phyloP scores from a whole-genome alignment of 2,329 filamentous ascomycete genomes.

The Helotiales sp. region DNA sequence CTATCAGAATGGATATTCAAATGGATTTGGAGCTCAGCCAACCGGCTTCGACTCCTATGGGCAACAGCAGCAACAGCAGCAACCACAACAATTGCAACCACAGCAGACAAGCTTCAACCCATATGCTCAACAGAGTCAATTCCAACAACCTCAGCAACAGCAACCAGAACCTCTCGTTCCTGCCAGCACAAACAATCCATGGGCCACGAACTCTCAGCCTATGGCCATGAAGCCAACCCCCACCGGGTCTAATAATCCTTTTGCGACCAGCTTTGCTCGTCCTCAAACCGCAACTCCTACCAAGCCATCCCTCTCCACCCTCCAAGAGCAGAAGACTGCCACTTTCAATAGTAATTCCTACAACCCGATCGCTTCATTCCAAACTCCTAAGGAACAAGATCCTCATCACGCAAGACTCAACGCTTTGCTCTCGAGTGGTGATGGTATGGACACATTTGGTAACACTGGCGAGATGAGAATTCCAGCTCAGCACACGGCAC shows the following conservation, averaged over 20 bases:
- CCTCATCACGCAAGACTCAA: conserved; percentile 81
- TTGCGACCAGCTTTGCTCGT: conserved; percentile 74
- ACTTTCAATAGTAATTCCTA: conserved; percentile 48
- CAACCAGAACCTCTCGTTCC: conserved; percentile 67
- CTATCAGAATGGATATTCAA: conserved; percentile 71
- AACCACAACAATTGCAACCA: conserved; percentile 59
- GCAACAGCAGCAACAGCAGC: conserved; percentile 51
- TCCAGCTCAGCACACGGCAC: conserved; percentile 93
- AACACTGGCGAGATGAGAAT: conserved; percentile 97
- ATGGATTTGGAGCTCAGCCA: conserved; percentile 71
- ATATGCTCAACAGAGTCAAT: conserved; percentile 52
- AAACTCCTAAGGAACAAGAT: conserved; percentile 58
- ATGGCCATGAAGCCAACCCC: conserved; percentile 78
- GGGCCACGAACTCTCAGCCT: conserved; percentile 70
- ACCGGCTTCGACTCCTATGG: conserved; percentile 74
- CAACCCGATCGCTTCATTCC: conserved; percentile 56
- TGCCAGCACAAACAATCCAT: conserved; percentile 92
- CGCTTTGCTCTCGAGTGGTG: conserved; percentile 80
- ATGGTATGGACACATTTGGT: conserved; percentile 96
- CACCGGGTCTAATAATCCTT: conserved; percentile 98
- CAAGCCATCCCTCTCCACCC: conserved; percentile 72
- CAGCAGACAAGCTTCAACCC: conserved; percentile 61
- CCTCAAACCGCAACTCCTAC: conserved; percentile 61
- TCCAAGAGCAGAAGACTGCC: conserved; percentile 86
- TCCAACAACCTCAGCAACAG: conserved; percentile 52